Evolutionary conservation across 225 moss, liverwort and hornwort genomes (phyloP).

Genomic region (Asterella californica): DNA sequence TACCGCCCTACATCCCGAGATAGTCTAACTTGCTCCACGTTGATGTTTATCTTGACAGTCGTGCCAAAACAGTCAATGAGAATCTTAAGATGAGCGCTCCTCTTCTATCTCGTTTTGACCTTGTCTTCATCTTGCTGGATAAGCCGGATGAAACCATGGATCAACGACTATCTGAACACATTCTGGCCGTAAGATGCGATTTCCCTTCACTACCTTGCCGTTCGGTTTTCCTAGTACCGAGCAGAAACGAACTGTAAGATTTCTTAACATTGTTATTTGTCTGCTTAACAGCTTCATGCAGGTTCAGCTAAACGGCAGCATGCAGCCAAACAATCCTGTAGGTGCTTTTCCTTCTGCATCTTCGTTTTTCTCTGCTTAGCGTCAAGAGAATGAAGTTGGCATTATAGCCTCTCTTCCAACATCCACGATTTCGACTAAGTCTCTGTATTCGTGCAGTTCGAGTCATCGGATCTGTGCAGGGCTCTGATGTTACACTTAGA

Average conservation of each 20-base stretch:
- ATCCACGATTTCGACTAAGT: neutral
- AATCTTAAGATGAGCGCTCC: constrained; percentile 99
- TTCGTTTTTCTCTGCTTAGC: neutral
- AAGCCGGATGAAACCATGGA: constrained; percentile 94
- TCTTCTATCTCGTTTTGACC: constrained; percentile 95
- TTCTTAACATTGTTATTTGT: neutral
- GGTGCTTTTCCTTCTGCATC: constrained; percentile 16
- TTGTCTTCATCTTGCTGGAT: constrained; percentile 93
- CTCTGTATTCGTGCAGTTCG: constrained; percentile 42
- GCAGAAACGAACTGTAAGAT: neutral
- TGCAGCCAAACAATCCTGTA: constrained; percentile 68
- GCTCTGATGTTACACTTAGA: constrained; percentile 49
- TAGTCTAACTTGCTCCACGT: neutral
- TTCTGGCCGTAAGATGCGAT: constrained; percentile 61
- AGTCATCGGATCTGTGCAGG: constrained; percentile 49
- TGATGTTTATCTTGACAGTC: constrained; percentile 44
- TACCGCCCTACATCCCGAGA: neutral
- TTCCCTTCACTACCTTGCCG: constrained; percentile 8
- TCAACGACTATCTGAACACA: constrained; percentile 87
- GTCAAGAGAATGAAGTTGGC: neutral
- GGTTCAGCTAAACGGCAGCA: constrained; percentile 80
- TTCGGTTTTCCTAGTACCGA: constrained; percentile 43
- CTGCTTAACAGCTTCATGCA: constrained; percentile 75
- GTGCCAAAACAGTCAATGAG: constrained; percentile 96
- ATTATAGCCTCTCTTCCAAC: neutral